phyloP scores from a whole-genome alignment of 306 rosid species.

The Vigna hirtella region DNA sequence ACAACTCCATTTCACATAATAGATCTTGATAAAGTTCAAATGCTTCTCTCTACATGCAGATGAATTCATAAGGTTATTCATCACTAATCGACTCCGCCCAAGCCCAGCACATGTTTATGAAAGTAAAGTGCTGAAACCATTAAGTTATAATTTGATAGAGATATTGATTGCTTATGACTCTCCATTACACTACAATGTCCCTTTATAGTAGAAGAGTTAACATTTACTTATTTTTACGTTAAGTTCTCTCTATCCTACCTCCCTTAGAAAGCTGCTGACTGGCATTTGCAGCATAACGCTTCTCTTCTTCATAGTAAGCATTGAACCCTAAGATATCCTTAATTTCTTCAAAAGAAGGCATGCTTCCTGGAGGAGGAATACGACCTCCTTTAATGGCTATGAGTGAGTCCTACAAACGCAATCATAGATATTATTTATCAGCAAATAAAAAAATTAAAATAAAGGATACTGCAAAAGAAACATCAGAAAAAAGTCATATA shows the following conservation, averaged over 20 bases:
- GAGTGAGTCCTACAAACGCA: slow-evolving; percentile 73
- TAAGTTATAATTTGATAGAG: background rate
- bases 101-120: slow-evolving; percentile 13
- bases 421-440: slow-evolving; percentile 30
- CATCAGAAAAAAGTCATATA: background rate
- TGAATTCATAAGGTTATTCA: slow-evolving; percentile 33
- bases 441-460: slow-evolving; percentile 5
- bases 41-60: slow-evolving; percentile 17
- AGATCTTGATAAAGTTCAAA: slow-evolving; percentile 3
- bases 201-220: background rate
- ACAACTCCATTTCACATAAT: slow-evolving; percentile 16
- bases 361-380: slow-evolving; percentile 94
- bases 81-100: slow-evolving; percentile 2
- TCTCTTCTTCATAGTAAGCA: slow-evolving; percentile 89
- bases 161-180: slow-evolving; percentile 10
- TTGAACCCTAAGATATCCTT: slow-evolving; percentile 93
- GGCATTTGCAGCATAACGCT: slow-evolving; percentile 67
- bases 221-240: slow-evolving; percentile 5
- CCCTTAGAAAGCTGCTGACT: slow-evolving; percentile 56
- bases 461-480: slow-evolving; percentile 14
- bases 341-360: slow-evolving; percentile 90
- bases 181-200: slow-evolving; percentile 24
- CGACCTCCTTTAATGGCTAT: slow-evolving; percentile 89
- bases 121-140: slow-evolving; percentile 21
- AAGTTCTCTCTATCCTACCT: slow-evolving; percentile 58